Evolutionary conservation across 352 stramenopile genomes (phyloP).

Genomic region (Globisporangium nagaii): DNA sequence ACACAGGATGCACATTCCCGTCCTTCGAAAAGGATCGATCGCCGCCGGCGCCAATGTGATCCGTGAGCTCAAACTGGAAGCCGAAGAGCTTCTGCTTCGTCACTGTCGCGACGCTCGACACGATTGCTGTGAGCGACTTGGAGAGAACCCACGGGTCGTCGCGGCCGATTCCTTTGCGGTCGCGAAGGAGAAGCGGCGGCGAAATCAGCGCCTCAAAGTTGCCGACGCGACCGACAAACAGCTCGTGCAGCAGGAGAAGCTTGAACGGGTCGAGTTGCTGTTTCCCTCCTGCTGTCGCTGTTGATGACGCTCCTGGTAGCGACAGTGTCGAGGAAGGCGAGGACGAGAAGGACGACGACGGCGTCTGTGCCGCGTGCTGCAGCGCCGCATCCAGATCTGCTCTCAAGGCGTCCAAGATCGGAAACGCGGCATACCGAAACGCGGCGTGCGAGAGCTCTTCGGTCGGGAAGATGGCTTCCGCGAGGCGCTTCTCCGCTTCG

Average conservation of each 20-base stretch:
- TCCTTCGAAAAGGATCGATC: slow-evolving; percentile 60
- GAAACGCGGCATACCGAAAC: slow-evolving; percentile 45
- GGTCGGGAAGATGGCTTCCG: slow-evolving; percentile 40
- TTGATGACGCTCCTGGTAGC: background rate
- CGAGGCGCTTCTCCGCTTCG: slow-evolving; percentile 46
- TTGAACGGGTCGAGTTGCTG: slow-evolving; percentile 42
- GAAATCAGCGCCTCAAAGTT: slow-evolving; percentile 34
- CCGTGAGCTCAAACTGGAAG: slow-evolving; percentile 58
- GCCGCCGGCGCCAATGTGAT: slow-evolving; percentile 8
- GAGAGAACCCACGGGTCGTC: slow-evolving; percentile 67
- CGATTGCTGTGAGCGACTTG: slow-evolving; percentile 33
- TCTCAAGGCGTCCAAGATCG: slow-evolving; percentile 54
- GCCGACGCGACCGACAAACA: slow-evolving; percentile 24
- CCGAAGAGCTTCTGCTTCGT: slow-evolving; percentile 59
- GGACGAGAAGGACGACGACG: background rate
- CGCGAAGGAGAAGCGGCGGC: slow-evolving; percentile 58
- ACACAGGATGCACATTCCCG: slow-evolving; percentile 72
- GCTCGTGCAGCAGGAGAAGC: slow-evolving; percentile 53
- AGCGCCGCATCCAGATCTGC: slow-evolving; percentile 30
- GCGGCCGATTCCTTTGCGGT: slow-evolving; percentile 48
- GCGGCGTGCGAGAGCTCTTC: slow-evolving; percentile 62
- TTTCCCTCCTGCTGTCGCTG: background rate
- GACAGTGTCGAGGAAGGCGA: background rate
- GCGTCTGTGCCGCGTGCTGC: background rate
- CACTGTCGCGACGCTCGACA: slow-evolving; percentile 30